Base-by-base conservation (phyloP, 805 yeast species). In the Clavispora vitiphila region DNA sequence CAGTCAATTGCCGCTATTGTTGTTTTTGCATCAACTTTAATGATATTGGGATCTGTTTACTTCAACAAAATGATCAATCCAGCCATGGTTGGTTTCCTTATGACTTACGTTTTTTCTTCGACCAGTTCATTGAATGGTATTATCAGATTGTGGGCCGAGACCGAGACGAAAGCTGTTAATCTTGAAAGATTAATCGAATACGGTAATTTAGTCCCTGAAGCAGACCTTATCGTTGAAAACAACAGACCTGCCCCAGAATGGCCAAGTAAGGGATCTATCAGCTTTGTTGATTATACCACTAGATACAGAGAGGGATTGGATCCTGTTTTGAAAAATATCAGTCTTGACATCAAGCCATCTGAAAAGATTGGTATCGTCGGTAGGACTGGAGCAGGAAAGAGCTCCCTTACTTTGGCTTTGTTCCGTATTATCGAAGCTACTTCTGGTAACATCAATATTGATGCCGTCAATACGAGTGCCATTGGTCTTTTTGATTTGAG, bases 101-200 rank as follows among this genome's bases (percentile, higher is more conserved):
- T 67, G 68, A 58, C 62, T 8, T 60, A 65, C 43, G 60, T 66
- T 4, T 54, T 67, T 42, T 56, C 56, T 22, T 56, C 64, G 29
- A 64, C 71, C 5, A 42, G 46, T 25, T 49, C 58, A 8, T 56
- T 67, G 42, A 58, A 64, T 41, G 57, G 58, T 5, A 55, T 66
- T 31, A 58, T 65, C 18, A 53, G 68, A 42, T 47, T 48, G 32
- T 63, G 67, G 62, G 63, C 70, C 1, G 65, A 61, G 23, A 50
- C 65, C 21, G 70, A 66, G 47, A 57, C 61, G 7, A 57, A 55
- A 39, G 53, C 67, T 1, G 62, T 66, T 37, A 55, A 65, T 9
- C 54, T 67, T 15, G 71, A 67, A 47, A 59, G 72, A 49, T 50
- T 66, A 27, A 51, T 64, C 34, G 72, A 67, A 37, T 67, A 65